Conservation (phyloP, 2,329 filamentous ascomycete species). For the Monilinia laxa region DNA sequence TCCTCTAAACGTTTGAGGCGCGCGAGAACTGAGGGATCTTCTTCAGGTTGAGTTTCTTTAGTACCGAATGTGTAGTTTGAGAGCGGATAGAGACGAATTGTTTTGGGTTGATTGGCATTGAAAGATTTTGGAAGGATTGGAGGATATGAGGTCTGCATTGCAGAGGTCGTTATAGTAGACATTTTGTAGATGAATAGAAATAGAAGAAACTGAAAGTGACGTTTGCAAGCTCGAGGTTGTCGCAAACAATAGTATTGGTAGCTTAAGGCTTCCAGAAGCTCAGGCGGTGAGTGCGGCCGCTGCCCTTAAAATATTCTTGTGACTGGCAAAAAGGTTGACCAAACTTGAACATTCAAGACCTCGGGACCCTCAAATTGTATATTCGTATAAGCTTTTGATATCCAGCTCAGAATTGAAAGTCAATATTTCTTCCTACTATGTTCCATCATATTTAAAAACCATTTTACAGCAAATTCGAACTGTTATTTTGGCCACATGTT, state of each 20-base stretch:
- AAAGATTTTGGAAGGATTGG: conserved; percentile 80
- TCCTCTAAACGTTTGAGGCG: conserved; percentile 93
- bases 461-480: not conserved
- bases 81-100: conserved; percentile 88
- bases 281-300: conserved; percentile 17
- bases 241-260: not conserved
- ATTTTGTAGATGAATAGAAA: conserved; percentile 49
- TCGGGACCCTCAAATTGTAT: not conserved
- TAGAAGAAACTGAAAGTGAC: not conserved
- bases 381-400: not conserved
- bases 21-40: conserved; percentile 92
- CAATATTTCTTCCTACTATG: not conserved
- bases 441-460: not conserved
- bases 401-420: not conserved
- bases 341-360: not conserved
- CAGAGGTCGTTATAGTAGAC: conserved; percentile 78
- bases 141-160: conserved; percentile 74
- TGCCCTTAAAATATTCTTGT: not conserved
- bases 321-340: not conserved
- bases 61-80: conserved; percentile 99
- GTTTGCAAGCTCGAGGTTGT: not conserved
- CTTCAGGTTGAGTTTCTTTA: conserved; percentile 96
- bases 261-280: conserved; percentile 9
- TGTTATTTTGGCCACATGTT: not conserved
- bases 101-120: conserved; percentile 83